Conservation (phyloP, 106 monocot species). For the Acorus calamus region DNA sequence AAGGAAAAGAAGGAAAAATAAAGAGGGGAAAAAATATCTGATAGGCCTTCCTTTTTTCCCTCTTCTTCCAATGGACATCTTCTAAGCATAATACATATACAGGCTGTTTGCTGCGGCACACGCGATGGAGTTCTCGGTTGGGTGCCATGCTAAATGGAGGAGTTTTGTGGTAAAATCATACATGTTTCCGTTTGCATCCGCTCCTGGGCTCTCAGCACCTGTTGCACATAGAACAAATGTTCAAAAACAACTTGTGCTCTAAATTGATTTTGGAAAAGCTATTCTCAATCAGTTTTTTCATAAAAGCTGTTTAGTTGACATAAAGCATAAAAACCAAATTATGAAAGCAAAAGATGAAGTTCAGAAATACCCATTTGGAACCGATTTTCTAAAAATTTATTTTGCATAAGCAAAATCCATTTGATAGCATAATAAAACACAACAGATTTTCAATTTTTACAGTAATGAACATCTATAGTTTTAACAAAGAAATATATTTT, state of each 20-base stretch:
- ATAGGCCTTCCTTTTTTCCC: not conserved
- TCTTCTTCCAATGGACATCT: not conserved
- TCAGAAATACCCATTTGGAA: no score
- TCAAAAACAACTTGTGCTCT: no score
- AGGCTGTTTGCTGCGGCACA: conserved; percentile 97
- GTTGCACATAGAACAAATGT: not conserved
- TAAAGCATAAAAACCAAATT: not conserved
- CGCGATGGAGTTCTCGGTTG: conserved; percentile 75
- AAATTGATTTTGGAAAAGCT: no score
- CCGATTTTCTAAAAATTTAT: no score
- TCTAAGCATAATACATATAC: conserved; percentile 91
- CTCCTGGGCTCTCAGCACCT: conserved; percentile 45
- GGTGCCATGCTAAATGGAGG: conserved; percentile 95
- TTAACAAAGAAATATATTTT: no score
- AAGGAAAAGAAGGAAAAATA: conserved; percentile 1
- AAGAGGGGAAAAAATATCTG: not conserved
- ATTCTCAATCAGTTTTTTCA: no score
- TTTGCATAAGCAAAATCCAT: no score
- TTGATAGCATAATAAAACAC: no score
- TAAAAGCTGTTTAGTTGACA: not conserved
- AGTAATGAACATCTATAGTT: no score
- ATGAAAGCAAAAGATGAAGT: not conserved
- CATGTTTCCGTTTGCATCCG: conserved; percentile 71
- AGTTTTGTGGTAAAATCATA: conserved; percentile 71
- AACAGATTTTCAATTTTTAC: no score